These are phyloP conservation scores for Botrytis squamosa DNA, from an alignment of 2,329 filamentous ascomycete species.

Conservation along the genomic window DNA sequence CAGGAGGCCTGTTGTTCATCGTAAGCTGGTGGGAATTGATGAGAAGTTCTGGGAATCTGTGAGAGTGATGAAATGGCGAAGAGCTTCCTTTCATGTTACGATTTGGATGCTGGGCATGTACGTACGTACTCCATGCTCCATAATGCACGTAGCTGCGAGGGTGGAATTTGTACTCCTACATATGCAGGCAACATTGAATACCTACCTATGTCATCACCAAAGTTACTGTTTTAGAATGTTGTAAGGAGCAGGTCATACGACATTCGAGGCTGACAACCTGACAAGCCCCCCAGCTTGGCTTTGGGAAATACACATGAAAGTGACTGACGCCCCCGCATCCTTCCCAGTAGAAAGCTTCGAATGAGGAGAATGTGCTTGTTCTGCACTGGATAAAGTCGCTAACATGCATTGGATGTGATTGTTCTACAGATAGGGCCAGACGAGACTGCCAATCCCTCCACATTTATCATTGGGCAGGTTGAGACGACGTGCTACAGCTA, in stretches of 20 bases:
- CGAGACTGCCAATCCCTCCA: background rate
- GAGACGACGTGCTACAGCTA: background rate
- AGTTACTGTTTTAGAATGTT: background rate
- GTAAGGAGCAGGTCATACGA: constrained; percentile 14
- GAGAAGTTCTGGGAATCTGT: background rate
- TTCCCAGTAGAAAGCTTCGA: background rate
- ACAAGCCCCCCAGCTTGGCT: constrained; percentile 13
- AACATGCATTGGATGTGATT: background rate
- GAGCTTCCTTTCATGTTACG: background rate
- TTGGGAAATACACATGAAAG: background rate
- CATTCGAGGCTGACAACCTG: constrained; percentile 11
- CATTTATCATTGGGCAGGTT: background rate
- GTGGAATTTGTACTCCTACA: background rate
- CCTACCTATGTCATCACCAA: background rate
- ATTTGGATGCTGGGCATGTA: background rate
- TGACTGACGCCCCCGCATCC: constrained; percentile 12
- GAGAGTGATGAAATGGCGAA: background rate
- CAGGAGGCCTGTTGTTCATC: constrained; percentile 18
- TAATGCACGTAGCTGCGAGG: background rate
- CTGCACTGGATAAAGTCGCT: constrained; percentile 11
- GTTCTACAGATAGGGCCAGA: constrained; percentile 10
- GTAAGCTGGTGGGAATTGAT: background rate
- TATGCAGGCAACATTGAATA: background rate
- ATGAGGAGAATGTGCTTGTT: constrained; percentile 1
- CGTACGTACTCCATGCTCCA: background rate